Evolutionary conservation across 768 basidiomycete species (phyloP), one percentile per base, ranked within the genome.

Genomic region (Pulveroboletus sp.): DNA sequence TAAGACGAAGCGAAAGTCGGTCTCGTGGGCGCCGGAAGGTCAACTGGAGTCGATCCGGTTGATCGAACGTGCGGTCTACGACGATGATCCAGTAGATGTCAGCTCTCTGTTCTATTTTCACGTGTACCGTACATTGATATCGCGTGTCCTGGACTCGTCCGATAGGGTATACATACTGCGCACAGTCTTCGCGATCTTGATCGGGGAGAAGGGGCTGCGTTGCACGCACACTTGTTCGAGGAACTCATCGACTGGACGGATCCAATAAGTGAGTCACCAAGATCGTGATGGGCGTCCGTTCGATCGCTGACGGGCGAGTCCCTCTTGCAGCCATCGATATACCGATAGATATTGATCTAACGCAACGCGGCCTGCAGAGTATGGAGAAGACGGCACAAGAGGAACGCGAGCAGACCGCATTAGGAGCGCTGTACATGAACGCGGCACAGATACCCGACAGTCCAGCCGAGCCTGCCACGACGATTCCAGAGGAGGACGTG

Each of bases 241-340:
- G 90, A 92, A 72, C 76, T 81, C 49, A 74, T 90, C 57, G 91
- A 93, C 73, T 93, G 89, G 89, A 74, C 73, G 61, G 91, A 93
- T 63, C 89, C 88, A 50, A 67, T 78, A 61, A 73, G 91, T 93
- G 77, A 82, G 87, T 73, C 35, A 6, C 39, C 45, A 49, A 34
- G 51, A 61, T 51, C 34, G 43, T 51, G 22, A 59, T 35, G 24
- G 26, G 34, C n/a, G 26, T 55, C 22, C 48, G 51, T 55, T 53
- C 47, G 61, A 58, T 62, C 44, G 59, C 57, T 58, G 46, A 59
- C 59, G 31, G 50, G 47, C n/a, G 34, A 49, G 55, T 14, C 2
- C 31, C 27, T 23, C 32, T 34, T 49, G 5, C 62, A 89, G 88
- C 71, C 32, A 67, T 89, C 51, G 83, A 86, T 58, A 75, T 86